Conservation (phyloP, 2,329 filamentous ascomycete species). For the Colletotrichum destructivum region DNA sequence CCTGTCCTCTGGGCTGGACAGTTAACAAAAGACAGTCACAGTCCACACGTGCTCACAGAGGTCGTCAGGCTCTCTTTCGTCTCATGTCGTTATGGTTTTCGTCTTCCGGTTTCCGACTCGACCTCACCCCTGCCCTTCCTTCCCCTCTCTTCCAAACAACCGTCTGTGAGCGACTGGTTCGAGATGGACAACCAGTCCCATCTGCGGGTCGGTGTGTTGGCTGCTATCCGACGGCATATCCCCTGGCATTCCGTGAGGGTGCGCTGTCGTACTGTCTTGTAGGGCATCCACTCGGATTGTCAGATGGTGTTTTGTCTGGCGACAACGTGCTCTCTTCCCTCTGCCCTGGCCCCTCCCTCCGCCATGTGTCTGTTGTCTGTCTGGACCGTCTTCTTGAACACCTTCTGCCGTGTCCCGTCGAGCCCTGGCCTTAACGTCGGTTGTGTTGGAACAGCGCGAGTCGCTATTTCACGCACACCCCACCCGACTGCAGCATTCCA, state of each 20-base stretch:
- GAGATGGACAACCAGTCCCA: constrained; percentile 18
- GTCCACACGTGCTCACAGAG: no score
- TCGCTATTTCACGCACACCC: constrained; percentile 8
- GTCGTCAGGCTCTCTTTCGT: constrained; percentile 25
- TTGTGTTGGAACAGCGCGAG: not conserved
- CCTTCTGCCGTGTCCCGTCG: constrained; percentile 16
- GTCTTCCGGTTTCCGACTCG: constrained; percentile 20
- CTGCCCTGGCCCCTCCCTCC: not conserved
- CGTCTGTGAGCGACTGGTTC: not conserved
- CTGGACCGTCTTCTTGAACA: not conserved
- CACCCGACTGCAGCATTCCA: constrained; percentile 13
- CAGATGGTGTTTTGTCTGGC: constrained; percentile 6
- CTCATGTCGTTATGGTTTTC: not conserved
- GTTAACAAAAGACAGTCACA: no score
- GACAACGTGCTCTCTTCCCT: not conserved
- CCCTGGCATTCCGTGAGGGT: constrained; percentile 12
- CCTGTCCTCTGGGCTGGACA: constrained; percentile 6
- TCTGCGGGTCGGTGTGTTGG: constrained; percentile 20
- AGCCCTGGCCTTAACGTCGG: constrained; percentile 16
- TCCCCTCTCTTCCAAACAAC: constrained; percentile 4
- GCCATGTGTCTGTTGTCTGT: not conserved
- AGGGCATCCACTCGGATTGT: not conserved
- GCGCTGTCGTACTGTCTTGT: constrained; percentile 27
- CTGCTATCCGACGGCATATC: constrained; percentile 30
- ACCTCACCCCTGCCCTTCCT: no score